phyloP scores from a whole-genome alignment of 2,329 filamentous ascomycete species.

The Ophiostoma perfectum region DNA sequence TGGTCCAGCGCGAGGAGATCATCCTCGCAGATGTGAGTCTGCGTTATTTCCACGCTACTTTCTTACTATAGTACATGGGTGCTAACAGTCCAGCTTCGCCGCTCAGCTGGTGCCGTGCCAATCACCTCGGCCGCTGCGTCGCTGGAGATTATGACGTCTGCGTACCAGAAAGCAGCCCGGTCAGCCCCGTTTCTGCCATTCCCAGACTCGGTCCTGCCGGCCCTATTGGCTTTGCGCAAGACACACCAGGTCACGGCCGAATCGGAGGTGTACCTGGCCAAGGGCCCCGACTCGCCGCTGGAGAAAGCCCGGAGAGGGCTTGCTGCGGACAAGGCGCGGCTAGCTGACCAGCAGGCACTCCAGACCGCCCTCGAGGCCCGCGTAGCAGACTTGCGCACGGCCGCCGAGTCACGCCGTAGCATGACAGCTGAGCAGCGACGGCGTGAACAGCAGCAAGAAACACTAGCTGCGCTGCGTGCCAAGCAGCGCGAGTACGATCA shows the following conservation, averaged over 20 bases:
- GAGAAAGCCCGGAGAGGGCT: conserved; percentile 34
- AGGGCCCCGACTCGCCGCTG: conserved; percentile 31
- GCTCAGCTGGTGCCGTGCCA: conserved; percentile 15
- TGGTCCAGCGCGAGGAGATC: conserved; percentile 50
- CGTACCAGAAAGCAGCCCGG: conserved; percentile 59
- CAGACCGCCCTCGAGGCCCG: conserved; percentile 50
- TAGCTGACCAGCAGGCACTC: conserved; percentile 53
- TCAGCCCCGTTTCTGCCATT: conserved; percentile 61
- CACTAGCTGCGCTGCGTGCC: conserved; percentile 54
- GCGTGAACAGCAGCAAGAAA: conserved; percentile 57
- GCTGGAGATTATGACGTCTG: conserved; percentile 53
- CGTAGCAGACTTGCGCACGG: conserved; percentile 52
- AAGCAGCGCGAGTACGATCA: conserved; percentile 56
- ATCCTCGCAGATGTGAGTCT: conserved; percentile 42
- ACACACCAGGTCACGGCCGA: conserved; percentile 60
- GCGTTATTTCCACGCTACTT: background rate
- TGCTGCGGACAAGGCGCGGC: conserved; percentile 45
- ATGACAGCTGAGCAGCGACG: conserved; percentile 58
- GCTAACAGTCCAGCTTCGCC: conserved; percentile 26
- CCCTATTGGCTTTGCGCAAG: conserved; percentile 64
- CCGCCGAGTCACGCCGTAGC: conserved; percentile 48
- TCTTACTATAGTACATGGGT: background rate
- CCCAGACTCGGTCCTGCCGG: conserved; percentile 62
- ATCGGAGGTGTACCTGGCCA: conserved; percentile 53
- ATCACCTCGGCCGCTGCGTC: conserved; percentile 32